Evolutionary conservation across 208 protist genomes (phyloP).

Genomic region (Leishmania amazonensis): DNA sequence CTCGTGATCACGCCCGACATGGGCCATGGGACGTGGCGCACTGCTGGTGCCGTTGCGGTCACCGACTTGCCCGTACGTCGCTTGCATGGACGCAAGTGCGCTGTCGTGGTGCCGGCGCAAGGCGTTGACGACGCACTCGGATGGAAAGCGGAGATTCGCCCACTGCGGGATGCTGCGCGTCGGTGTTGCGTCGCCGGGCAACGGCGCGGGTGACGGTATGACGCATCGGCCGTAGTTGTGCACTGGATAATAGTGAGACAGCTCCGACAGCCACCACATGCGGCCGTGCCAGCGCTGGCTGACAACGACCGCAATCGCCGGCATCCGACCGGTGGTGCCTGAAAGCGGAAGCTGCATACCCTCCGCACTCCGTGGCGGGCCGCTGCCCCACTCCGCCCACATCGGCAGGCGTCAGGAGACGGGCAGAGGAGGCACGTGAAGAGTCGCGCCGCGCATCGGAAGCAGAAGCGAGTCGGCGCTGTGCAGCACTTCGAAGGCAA

Average conservation of each 20-base stretch:
- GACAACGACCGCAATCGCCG: constrained; percentile 32
- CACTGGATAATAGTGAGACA: constrained; percentile 43
- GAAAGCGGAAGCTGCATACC: not conserved
- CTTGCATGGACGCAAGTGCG: not conserved
- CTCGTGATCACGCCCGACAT: constrained; percentile 11
- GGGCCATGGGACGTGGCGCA: not conserved
- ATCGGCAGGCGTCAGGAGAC: constrained; percentile 14
- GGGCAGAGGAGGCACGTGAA: not conserved
- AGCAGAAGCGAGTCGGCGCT: constrained; percentile 21
- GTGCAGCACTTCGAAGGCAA: constrained; percentile 17
- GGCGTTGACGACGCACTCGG: not conserved
- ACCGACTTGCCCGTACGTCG: not conserved
- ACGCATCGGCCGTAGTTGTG: constrained; percentile 46
- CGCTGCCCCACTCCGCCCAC: not conserved
- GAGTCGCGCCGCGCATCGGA: constrained; percentile 7
- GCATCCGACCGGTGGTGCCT: constrained; percentile 11
- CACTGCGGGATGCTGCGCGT: constrained; percentile 23
- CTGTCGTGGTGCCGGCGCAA: not conserved
- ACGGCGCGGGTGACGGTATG: constrained; percentile 8
- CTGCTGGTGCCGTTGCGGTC: not conserved
- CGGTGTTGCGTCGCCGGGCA: constrained; percentile 10
- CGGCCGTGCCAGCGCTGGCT: constrained; percentile 30
- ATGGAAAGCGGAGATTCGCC: not conserved
- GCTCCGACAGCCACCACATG: constrained; percentile 22
- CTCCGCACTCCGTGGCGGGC: not conserved